Conservation (phyloP, 2,329 filamentous ascomycete genomes). For the Epichloe amarillans region DNA sequence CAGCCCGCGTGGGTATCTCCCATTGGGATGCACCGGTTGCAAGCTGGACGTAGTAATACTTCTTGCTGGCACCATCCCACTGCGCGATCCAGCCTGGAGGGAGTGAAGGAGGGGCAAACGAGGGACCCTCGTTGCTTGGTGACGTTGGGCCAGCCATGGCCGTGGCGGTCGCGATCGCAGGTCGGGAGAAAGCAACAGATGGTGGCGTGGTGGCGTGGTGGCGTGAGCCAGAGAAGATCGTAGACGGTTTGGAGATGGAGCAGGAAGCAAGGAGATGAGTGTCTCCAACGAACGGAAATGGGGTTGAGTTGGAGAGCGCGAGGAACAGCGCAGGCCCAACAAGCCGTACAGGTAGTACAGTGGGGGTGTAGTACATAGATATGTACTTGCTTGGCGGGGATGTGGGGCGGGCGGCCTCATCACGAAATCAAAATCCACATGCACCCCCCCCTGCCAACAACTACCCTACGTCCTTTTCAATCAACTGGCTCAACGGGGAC, state of each 20-base stretch:
- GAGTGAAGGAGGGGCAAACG: conserved; percentile 45
- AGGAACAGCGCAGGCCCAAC: background rate
- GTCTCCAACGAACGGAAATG: background rate
- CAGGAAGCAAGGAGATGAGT: background rate
- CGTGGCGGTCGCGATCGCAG: conserved; percentile 3
- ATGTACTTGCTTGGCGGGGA: too few species aligned
- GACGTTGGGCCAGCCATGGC: conserved; percentile 44
- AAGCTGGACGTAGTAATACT: conserved; percentile 61
- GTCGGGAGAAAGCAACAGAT: background rate
- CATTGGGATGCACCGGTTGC: conserved; percentile 60
- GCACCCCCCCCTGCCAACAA: too few species aligned
- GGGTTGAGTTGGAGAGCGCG: conserved; percentile 1
- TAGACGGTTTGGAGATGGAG: background rate
- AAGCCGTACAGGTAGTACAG: background rate
- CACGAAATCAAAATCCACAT: too few species aligned
- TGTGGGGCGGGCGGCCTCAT: too few species aligned
- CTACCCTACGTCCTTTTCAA: too few species aligned
- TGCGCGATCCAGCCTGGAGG: conserved; percentile 57
- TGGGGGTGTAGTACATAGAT: too few species aligned
- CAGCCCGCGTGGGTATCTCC: conserved; percentile 56
- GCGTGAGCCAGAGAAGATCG: background rate
- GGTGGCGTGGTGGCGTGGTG: too few species aligned
- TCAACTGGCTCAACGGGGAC: too few species aligned
- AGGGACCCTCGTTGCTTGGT: conserved; percentile 45
- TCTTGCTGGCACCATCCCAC: conserved; percentile 50